phyloP scores from a whole-genome alignment of 805 yeast species.

The Cyberlindnera sargentensis region DNA sequence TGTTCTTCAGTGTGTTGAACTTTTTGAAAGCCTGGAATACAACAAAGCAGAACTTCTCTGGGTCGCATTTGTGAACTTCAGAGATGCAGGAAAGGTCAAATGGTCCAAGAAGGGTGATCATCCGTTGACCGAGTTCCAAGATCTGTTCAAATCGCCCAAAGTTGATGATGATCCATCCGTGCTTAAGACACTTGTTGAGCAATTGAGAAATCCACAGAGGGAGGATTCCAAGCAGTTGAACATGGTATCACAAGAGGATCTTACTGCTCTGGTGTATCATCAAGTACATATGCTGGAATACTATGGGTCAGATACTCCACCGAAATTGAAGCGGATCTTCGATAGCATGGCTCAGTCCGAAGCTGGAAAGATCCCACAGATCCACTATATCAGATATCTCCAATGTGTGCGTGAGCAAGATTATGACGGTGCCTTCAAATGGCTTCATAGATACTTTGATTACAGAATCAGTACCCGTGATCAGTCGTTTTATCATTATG shows the following conservation, averaged over 20 bases:
- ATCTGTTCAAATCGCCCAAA: slow-evolving; percentile 14
- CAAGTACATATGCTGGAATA: slow-evolving; percentile 48
- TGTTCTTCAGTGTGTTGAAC: slow-evolving; percentile 31
- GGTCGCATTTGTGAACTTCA: slow-evolving; percentile 32
- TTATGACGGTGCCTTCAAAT: slow-evolving; percentile 46
- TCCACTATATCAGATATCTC: slow-evolving; percentile 53
- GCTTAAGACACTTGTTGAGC: slow-evolving; percentile 8
- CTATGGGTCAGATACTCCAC: slow-evolving; percentile 44
- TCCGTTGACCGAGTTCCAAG: slow-evolving; percentile 5
- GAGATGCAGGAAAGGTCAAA: slow-evolving; percentile 19
- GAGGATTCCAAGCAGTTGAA: slow-evolving; percentile 16
- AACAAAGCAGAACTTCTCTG: slow-evolving; percentile 39
- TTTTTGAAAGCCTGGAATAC: slow-evolving; percentile 39
- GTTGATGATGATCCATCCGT: slow-evolving; percentile 18
- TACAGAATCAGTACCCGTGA: slow-evolving; percentile 67
- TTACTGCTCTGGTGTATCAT: slow-evolving; percentile 41
- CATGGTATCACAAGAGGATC: slow-evolving; percentile 44
- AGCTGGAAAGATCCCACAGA: slow-evolving; percentile 34
- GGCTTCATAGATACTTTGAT: slow-evolving; percentile 61
- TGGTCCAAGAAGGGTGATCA: slow-evolving; percentile 14
- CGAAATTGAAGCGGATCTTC: slow-evolving; percentile 35
- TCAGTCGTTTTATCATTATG: slow-evolving; percentile 67
- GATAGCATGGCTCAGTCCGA: slow-evolving; percentile 41
- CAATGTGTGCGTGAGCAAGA: slow-evolving; percentile 53
- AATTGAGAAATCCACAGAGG: slow-evolving; percentile 3